Evolutionary conservation across 2,329 filamentous ascomycete genomes (phyloP).

Genomic region (Chaetomium strumarium): DNA sequence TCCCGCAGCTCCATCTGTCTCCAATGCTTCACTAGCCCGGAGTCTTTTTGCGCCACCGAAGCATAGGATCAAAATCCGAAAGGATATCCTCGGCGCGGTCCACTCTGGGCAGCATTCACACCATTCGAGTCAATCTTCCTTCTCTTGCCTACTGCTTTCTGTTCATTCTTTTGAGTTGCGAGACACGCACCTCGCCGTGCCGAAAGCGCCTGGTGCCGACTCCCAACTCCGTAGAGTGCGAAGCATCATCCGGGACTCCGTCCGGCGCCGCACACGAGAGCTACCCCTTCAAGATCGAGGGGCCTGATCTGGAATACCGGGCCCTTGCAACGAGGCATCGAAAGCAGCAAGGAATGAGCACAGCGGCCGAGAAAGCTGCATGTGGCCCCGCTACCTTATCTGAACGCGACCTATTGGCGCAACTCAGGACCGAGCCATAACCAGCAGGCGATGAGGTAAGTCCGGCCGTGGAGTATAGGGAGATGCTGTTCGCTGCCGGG

Average conservation of each 20-base stretch:
- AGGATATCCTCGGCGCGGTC: slow-evolving; percentile 17
- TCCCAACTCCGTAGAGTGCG: not conserved
- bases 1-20: slow-evolving; percentile 17
- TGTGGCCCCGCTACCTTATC: not conserved
- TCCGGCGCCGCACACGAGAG: not conserved
- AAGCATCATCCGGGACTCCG: slow-evolving; percentile 7
- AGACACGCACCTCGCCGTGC: not conserved
- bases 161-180: not conserved
- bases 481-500: not conserved
- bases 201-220: slow-evolving; percentile 1
- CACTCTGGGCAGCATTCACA: slow-evolving; percentile 13
- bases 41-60: slow-evolving; percentile 24
- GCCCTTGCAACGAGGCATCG: slow-evolving; percentile 17
- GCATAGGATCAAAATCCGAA: slow-evolving; percentile 10
- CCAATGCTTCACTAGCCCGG: slow-evolving; percentile 17
- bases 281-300: not conserved
- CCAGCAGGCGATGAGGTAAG: slow-evolving; percentile 22
- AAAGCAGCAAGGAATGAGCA: slow-evolving; percentile 10
- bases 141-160: slow-evolving; percentile 2
- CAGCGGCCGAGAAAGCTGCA: slow-evolving; percentile 4
- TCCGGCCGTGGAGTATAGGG: not conserved
- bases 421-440: slow-evolving; percentile 11
- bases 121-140: not conserved
- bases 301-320: slow-evolving; percentile 2
- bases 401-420: slow-evolving; percentile 10